phyloP scores from a whole-genome alignment of 805 yeast genomes.

The Lachancea dasiensis region DNA sequence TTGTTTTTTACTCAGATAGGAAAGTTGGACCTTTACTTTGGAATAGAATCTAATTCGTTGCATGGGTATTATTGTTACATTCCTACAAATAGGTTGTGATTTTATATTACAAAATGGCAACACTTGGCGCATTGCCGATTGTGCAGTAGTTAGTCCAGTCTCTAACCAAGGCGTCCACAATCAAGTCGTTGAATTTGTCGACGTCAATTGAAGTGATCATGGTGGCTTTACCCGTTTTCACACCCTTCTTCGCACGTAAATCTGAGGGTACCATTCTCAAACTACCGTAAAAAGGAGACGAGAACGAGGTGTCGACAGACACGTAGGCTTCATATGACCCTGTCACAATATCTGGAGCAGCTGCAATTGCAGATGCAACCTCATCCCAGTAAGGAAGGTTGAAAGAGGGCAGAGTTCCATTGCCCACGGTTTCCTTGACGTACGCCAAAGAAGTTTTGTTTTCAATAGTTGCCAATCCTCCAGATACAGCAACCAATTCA shows the following conservation, averaged over 20 bases:
- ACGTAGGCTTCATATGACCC: constrained; percentile 30
- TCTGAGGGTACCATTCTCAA: constrained; percentile 36
- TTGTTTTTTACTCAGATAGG: too few species aligned
- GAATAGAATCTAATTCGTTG: too few species aligned
- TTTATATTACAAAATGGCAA: background rate
- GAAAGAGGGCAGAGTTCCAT: constrained; percentile 32
- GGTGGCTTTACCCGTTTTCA: constrained; percentile 35
- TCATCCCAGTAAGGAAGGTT: constrained; percentile 42
- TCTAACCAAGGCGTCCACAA: constrained; percentile 32
- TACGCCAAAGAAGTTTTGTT: constrained; percentile 28
- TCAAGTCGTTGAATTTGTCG: constrained; percentile 27
- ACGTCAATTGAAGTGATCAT: constrained; percentile 32
- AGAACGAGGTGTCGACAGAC: constrained; percentile 37
- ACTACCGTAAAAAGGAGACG: constrained; percentile 39
- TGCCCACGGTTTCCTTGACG: constrained; percentile 30
- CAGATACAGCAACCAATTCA: constrained; percentile 34
- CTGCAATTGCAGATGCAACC: constrained; percentile 36
- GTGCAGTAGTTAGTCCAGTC: constrained; percentile 37
- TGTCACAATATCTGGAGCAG: constrained; percentile 33
- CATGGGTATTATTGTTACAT: too few species aligned
- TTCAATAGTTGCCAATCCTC: constrained; percentile 27
- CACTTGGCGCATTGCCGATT: constrained; percentile 3
- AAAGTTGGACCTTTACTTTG: too few species aligned
- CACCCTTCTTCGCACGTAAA: constrained; percentile 33
- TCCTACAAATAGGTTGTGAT: background rate